These are phyloP conservation scores for Musa balbisiana DNA, from an alignment of 202 grass and related monocot species.

Conservation along the genomic window DNA sequence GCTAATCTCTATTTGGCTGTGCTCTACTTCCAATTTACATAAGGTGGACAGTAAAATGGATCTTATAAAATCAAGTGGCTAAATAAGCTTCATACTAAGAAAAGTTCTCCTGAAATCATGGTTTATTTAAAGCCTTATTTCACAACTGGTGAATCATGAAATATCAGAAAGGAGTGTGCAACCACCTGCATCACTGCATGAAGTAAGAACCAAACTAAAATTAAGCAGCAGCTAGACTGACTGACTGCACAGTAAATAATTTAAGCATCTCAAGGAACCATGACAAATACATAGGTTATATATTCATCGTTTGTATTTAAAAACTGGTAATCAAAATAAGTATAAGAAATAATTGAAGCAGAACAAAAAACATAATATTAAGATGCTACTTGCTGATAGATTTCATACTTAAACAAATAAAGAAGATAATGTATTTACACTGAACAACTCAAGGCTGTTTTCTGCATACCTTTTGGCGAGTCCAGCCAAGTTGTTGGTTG, in stretches of 20 bases:
- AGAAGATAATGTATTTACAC: background rate
- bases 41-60: too few species aligned
- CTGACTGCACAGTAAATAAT: background rate
- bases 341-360: background rate
- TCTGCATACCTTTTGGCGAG: slow-evolving; percentile 76
- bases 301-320: background rate
- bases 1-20: too few species aligned
- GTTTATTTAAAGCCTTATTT: too few species aligned
- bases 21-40: too few species aligned
- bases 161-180: too few species aligned
- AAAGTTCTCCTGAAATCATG: too few species aligned
- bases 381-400: background rate
- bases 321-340: background rate
- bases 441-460: background rate
- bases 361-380: background rate
- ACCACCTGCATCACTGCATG: too few species aligned
- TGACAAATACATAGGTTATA: background rate
- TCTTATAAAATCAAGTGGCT: too few species aligned
- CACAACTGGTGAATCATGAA: too few species aligned
- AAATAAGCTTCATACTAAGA: too few species aligned
- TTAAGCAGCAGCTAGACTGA: background rate
- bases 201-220: too few species aligned
- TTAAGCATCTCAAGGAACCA: background rate
- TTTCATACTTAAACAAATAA: background rate
- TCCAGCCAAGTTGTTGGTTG: slow-evolving; percentile 73